A percentile compares a stretch with the other conserved stretches of the same genome.
Evolutionary conservation across 1,139 yeast genomes (phyloP).

Genomic region (Geotrichum siamense): DNA sequence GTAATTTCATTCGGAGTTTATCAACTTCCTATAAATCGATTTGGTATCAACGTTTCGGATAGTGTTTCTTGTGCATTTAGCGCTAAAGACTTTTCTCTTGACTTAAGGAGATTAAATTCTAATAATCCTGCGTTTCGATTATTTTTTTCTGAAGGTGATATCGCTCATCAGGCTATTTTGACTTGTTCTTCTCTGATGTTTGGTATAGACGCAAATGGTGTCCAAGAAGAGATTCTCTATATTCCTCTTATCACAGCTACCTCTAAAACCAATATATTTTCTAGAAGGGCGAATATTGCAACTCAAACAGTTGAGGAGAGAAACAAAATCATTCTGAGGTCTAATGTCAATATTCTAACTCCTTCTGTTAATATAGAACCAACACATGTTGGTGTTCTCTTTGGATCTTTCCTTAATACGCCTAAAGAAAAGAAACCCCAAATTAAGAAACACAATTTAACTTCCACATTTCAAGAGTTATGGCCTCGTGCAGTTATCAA

Average conservation of each 20-base stretch:
- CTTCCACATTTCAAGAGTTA: slow-evolving; percentile 25
- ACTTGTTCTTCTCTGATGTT: slow-evolving; percentile 35
- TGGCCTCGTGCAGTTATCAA: slow-evolving; percentile 34
- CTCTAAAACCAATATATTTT: slow-evolving; percentile 34
- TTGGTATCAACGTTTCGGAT: not conserved
- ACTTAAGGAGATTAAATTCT: slow-evolving; percentile 36
- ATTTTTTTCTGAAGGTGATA: slow-evolving; percentile 31
- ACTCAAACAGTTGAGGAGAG: slow-evolving; percentile 18
- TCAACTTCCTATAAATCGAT: slow-evolving; percentile 20
- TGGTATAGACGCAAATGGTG: slow-evolving; percentile 28
- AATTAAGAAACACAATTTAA: slow-evolving; percentile 1
- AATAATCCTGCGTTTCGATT: slow-evolving; percentile 37
- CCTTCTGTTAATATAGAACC: slow-evolving; percentile 37
- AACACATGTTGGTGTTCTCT: slow-evolving; percentile 29
- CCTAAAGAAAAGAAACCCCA: not conserved
- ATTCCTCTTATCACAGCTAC: slow-evolving; percentile 36
- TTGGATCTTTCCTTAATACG: slow-evolving; percentile 21
- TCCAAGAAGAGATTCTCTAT: slow-evolving; percentile 37
- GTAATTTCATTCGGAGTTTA: slow-evolving; percentile 28
- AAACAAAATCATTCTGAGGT: slow-evolving; percentile 29
- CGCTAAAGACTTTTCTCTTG: slow-evolving; percentile 35
- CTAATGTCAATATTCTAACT: slow-evolving; percentile 33
- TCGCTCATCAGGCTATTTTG: slow-evolving; percentile 39
- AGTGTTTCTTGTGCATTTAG: slow-evolving; percentile 25
- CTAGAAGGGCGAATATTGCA: slow-evolving; percentile 32